Base-by-base conservation (phyloP, 768 basidiomycete genomes). In the Crassisporium funariophilum region DNA sequence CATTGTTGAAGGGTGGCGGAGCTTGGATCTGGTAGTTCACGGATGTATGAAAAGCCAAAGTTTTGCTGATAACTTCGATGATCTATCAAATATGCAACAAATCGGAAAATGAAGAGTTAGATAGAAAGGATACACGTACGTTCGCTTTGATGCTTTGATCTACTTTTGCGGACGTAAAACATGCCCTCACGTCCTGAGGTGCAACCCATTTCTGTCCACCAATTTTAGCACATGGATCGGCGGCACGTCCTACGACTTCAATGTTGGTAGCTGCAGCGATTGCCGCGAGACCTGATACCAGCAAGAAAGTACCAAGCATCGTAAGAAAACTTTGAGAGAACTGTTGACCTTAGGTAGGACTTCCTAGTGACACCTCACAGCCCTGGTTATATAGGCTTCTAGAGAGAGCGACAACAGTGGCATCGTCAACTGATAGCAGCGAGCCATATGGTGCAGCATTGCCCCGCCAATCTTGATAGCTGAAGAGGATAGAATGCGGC, bases 11-110 rank as follows among this genome's bases (percentile, higher is more conserved):
- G 4, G 81, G 81, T 27, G 62, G 57, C 1, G 82, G 81, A 0
- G 82, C 81, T 33, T 61, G 60, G 36, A 78, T 71, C 57, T 83
- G 72, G 49, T 82, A 84, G 60, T 82, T 83, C 20, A 78, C 74
- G 2, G 82, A 83, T 0, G 81, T 79, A 55, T 84, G 82, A 60
- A 85, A 83, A 12, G 76, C 75, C n/a, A 83, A 61, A 1, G 78
- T 79, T 54, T 78, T 81, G 57, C 72, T 82, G 45, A 82, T 65
- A 2, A 81, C 79, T 46, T 83, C 74, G n/a, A 84, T 67, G 35
- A 78, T 80, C 82, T 83, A 46, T 15, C 42, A 4, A 33, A 15
- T 5, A 13, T 16, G 13, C 10, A 10, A 20, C n/a, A 45, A 41
- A 36, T 10, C 17, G 22, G 20, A n/a, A 41, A 33, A 24, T 34